Conservation (phyloP, 1,284 basidiomycete genomes). For the Bondarzewia mesenterica region DNA sequence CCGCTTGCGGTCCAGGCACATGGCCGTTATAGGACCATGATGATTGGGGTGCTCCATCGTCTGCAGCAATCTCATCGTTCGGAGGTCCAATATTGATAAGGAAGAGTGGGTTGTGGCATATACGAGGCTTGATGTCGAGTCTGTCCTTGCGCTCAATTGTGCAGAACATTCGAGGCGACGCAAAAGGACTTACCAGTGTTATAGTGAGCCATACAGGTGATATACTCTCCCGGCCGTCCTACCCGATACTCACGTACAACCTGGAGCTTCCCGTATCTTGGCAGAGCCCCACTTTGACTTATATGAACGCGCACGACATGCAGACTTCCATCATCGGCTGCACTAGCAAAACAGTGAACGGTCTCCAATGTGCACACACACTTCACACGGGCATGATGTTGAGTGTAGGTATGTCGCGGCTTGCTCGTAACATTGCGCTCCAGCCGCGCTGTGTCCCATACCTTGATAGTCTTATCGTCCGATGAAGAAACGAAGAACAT, state of each 20-base stretch:
- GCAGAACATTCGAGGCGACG: neutral
- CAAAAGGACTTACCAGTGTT: constrained; percentile 48
- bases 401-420: constrained; percentile 67
- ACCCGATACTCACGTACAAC: constrained; percentile 69
- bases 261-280: constrained; percentile 77
- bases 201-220: constrained; percentile 72
- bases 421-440: constrained; percentile 78
- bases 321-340: constrained; percentile 78
- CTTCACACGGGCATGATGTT: constrained; percentile 76
- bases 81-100: constrained; percentile 78
- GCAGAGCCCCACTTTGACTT: constrained; percentile 50
- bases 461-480: constrained; percentile 76
- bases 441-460: constrained; percentile 77
- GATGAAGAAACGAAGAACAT: constrained; percentile 90
- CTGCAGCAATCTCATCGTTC: constrained; percentile 74
- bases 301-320: constrained; percentile 80
- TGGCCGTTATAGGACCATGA: constrained; percentile 76
- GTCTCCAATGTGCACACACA: constrained; percentile 77
- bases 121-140: constrained; percentile 67
- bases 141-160: constrained; percentile 28
- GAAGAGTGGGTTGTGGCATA: constrained; percentile 79
- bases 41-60: constrained; percentile 81
- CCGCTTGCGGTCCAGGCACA: constrained; percentile 77
- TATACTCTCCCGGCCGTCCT: constrained; percentile 64
- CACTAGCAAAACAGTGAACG: constrained; percentile 84